Percentiles rank a stretch among this genome's conserved stretches.
These are phyloP conservation scores for Vicia sativa DNA, from an alignment of 306 rosid genomes.

Conservation along the genomic window DNA sequence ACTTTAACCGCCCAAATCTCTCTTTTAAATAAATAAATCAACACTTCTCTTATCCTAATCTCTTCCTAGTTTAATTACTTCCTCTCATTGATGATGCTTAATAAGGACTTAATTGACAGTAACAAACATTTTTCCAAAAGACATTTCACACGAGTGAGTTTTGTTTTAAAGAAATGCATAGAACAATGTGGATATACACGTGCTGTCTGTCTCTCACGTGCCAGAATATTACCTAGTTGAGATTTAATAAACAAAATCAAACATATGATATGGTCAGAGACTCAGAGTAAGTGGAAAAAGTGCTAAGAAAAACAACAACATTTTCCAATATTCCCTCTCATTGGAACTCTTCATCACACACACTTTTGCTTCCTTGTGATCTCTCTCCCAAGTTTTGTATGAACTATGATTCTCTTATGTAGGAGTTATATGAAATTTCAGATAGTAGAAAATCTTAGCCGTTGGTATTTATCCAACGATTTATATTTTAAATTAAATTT, in stretches of 20 bases:
- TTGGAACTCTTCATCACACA: constrained; percentile 63
- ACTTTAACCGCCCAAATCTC: constrained; percentile 40
- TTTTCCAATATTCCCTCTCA: constrained; percentile 64
- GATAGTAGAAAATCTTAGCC: too few species aligned
- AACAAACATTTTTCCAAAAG: too few species aligned
- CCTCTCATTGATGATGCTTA: not conserved
- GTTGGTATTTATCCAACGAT: too few species aligned
- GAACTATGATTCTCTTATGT: too few species aligned
- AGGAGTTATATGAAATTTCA: too few species aligned
- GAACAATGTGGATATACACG: constrained; percentile 45
- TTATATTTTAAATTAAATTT: too few species aligned
- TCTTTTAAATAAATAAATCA: constrained; percentile 11
- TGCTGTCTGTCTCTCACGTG: constrained; percentile 58
- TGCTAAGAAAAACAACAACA: constrained; percentile 47
- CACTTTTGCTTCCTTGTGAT: constrained; percentile 8
- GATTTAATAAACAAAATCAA: constrained; percentile 43
- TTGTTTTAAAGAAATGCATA: constrained; percentile 4
- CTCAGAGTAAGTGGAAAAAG: constrained; percentile 37
- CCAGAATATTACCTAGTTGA: constrained; percentile 38
- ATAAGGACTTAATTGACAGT: too few species aligned
- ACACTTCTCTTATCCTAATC: constrained; percentile 38
- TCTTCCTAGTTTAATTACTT: not conserved
- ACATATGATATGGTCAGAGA: constrained; percentile 1
- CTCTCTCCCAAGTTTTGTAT: not conserved
- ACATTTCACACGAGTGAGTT: not conserved